phyloP scores from a whole-genome alignment of 2,329 filamentous ascomycete genomes.

The Aspergillus carbonarius region DNA sequence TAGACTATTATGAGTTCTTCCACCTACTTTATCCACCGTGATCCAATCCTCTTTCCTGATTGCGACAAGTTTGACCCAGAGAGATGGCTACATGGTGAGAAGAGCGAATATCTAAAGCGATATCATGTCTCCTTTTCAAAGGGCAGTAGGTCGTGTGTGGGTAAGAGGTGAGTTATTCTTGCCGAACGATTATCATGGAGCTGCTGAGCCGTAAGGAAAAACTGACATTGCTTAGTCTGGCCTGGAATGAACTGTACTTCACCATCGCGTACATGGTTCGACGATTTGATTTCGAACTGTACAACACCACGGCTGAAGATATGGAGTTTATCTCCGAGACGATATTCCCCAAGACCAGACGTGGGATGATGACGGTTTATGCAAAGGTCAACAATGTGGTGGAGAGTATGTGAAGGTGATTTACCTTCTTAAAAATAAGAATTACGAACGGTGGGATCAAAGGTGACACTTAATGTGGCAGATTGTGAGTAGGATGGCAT shows the following conservation, averaged over 20 bases:
- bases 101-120: constrained; percentile 20
- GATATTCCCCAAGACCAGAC: no score
- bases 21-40: constrained; percentile 22
- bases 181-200: no score
- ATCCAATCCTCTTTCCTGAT: constrained; percentile 25
- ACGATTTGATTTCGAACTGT: constrained; percentile 27
- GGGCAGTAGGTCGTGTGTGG: constrained; percentile 24
- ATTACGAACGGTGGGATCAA: no score
- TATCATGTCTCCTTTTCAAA: constrained; percentile 25
- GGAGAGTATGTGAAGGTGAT: no score
- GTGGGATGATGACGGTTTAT: no score
- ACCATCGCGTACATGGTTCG: constrained; percentile 26
- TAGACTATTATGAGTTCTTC: constrained; percentile 22
- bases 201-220: no score
- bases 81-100: constrained; percentile 22
- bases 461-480: no score
- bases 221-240: no score
- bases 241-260: constrained; percentile 31
- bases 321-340: constrained; percentile 9
- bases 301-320: constrained; percentile 27
- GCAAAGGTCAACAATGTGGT: no score
- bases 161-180: constrained; percentile 21
- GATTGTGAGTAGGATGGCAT: no score
- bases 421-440: no score
- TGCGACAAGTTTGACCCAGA: constrained; percentile 27